phyloP scores from a whole-genome alignment of 306 rosid genomes.

The Pyrus pyrifolia region DNA sequence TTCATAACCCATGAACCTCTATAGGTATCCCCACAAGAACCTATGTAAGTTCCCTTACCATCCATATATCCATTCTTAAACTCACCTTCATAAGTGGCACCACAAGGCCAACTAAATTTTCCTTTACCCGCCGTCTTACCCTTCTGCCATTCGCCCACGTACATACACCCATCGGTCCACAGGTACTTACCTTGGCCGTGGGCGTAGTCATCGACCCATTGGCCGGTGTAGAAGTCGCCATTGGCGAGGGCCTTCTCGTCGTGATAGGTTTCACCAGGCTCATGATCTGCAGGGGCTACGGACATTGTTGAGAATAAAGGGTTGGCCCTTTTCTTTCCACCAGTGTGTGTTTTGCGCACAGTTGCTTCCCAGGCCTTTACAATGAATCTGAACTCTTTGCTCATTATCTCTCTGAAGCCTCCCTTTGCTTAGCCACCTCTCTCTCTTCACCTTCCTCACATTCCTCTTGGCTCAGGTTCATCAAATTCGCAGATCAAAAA shows the following conservation, averaged over 20 bases:
- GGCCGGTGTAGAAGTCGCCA: slow-evolving; percentile 82
- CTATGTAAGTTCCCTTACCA: slow-evolving; percentile 74
- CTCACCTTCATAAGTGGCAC: slow-evolving; percentile 85
- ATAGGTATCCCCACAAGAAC: slow-evolving; percentile 64
- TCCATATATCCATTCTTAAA: slow-evolving; percentile 67
- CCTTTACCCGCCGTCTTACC: slow-evolving; percentile 71
- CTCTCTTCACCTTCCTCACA: slow-evolving; percentile 31
- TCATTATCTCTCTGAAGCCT: slow-evolving; percentile 46
- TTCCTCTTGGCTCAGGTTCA: neutral
- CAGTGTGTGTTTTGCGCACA: slow-evolving; percentile 51
- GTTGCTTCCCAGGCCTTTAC: slow-evolving; percentile 59
- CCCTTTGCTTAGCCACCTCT: slow-evolving; percentile 1
- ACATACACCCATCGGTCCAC: slow-evolving; percentile 94
- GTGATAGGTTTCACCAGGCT: slow-evolving; percentile 36
- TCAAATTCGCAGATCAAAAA: slow-evolving; percentile 23
- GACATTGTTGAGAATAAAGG: slow-evolving; percentile 64
- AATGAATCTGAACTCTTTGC: slow-evolving; percentile 53
- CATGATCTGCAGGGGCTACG: slow-evolving; percentile 81
- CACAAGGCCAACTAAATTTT: slow-evolving; percentile 87
- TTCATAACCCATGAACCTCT: slow-evolving; percentile 78
- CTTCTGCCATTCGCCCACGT: slow-evolving; percentile 72
- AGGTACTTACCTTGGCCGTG: slow-evolving; percentile 75
- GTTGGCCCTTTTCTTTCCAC: slow-evolving; percentile 55
- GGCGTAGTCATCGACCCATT: slow-evolving; percentile 50
- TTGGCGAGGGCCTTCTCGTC: slow-evolving; percentile 50